Percentiles rank a stretch among this genome's conserved stretches.
Evolutionary conservation across 345 rosid genomes (phyloP).

Genomic region (Hevea brasiliensis): DNA sequence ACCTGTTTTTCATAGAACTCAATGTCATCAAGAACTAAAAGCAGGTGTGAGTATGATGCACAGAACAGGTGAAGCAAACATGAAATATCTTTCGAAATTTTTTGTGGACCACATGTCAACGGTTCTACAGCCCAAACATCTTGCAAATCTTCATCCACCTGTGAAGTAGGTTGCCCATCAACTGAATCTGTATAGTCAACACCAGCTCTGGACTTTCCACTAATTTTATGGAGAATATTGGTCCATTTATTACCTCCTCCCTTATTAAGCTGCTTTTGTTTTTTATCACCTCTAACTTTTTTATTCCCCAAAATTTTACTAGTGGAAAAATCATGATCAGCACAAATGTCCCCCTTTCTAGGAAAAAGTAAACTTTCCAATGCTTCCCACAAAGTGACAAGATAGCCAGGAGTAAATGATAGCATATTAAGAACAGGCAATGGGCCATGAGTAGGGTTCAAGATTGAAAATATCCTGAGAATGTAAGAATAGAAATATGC

Average conservation of each 20-base stretch:
- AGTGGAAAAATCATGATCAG: conserved; percentile 18
- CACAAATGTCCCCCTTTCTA: conserved; percentile 24
- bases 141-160: conserved; percentile 40
- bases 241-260: conserved; percentile 70
- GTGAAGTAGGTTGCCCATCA: conserved; percentile 40
- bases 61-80: conserved; percentile 87
- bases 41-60: conserved; percentile 84
- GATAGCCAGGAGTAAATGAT: conserved; percentile 82
- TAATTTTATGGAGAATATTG: conserved; percentile 64
- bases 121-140: conserved; percentile 73
- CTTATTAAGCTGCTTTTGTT: conserved; percentile 49
- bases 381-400: conserved; percentile 62
- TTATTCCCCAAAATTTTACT: conserved; percentile 39
- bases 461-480: conserved; percentile 68
- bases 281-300: conserved; percentile 41
- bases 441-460: conserved; percentile 62
- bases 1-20: conserved; percentile 99
- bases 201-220: conserved; percentile 65
- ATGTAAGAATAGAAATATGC: conserved; percentile 76
- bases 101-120: conserved; percentile 67
- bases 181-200: conserved; percentile 30
- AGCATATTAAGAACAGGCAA: conserved; percentile 89
- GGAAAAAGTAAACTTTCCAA: conserved; percentile 58
- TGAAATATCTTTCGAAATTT: conserved; percentile 64
- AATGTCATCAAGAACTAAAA: conserved; percentile 95